Evolutionary conservation across 108 stramenopile genomes (phyloP), one percentile per base, ranked within the genome.

Genomic region (Nitzschia inconspicua): DNA sequence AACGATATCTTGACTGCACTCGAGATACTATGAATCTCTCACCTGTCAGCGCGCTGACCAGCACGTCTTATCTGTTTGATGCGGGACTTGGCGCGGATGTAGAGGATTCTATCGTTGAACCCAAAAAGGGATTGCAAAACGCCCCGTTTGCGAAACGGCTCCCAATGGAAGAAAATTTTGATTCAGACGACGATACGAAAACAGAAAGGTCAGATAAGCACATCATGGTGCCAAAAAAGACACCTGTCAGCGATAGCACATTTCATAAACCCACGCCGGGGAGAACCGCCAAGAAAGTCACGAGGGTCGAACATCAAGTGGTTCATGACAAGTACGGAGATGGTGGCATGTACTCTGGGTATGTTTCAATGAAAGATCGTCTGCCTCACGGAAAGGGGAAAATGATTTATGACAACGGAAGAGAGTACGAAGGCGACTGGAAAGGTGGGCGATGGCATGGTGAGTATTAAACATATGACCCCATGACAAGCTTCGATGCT

Each of bases 381-480:
- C 8, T 66, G 19, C 85, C 85, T 3, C 80, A 83, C 66, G 82
- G 79, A 18, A 41, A 39, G 44, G 85, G 85, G 1, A 65, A 49
- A 13, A 86, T 86, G 85, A 67, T 66, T 40, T 86, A 83, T 51
- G 77, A 83, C 24, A 70, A 71, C 62, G 79, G 77, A 47, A 70
- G 82, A 9, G 63, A 70, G 39, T 82, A 80, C 26, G 63, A 71
- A 24, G 85, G 85, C 10, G 79, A 78, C 29, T 86, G 85, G 85
- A 63, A 59, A 30, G 47, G 64, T 19, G 85, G 85, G 42, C 54
- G 74, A 70, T 73, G 77, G 82, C 59, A 76, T 68, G 81, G 65
- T 23, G 27, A 34, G 0, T 52, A 54, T 30, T 32, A 18, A 14
- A n/a, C 37, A 39, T 39, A 11, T 14, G 11, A 14, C n/a, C n/a